Evolutionary conservation across 2,329 filamentous ascomycete genomes (phyloP).

Genomic region (Fusarium sp.): DNA sequence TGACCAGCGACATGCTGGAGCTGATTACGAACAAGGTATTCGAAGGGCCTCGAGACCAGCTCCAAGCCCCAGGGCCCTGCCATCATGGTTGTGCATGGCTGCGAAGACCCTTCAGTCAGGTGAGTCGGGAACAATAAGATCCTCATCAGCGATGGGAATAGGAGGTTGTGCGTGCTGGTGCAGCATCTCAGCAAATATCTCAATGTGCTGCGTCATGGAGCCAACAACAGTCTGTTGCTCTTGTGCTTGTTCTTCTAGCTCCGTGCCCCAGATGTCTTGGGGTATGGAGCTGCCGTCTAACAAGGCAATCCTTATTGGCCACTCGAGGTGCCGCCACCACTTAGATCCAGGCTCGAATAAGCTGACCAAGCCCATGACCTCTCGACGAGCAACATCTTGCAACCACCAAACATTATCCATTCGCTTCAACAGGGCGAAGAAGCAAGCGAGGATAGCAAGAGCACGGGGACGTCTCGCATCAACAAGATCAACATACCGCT

Average conservation of each 20-base stretch:
- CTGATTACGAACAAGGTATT: constrained; percentile 6
- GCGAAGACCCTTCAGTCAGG: constrained; percentile 49
- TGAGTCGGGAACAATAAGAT: constrained; percentile 51
- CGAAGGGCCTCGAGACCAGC: constrained; percentile 33
- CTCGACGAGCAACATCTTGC: constrained; percentile 73
- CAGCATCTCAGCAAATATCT: constrained; percentile 56
- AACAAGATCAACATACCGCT: constrained; percentile 71
- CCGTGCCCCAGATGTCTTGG: constrained; percentile 68
- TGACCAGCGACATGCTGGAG: constrained; percentile 11
- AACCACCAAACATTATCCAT: constrained; percentile 78
- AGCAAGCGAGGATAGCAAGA: constrained; percentile 73
- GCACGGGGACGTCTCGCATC: constrained; percentile 71
- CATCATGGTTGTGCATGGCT: background rate
- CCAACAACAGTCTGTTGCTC: constrained; percentile 54
- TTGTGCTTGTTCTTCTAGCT: constrained; percentile 60
- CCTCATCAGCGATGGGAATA: constrained; percentile 51
- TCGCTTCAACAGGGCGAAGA: constrained; percentile 74
- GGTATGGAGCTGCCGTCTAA: constrained; percentile 68
- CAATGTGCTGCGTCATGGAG: constrained; percentile 58
- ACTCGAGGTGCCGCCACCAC: constrained; percentile 73
- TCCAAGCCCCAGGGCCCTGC: constrained; percentile 19
- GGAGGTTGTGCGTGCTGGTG: constrained; percentile 50
- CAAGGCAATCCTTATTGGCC: constrained; percentile 71
- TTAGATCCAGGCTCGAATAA: constrained; percentile 70
- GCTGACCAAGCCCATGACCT: constrained; percentile 73